phyloP scores from a whole-genome alignment of 306 rosid genomes.

The Arachis stenosperma region DNA sequence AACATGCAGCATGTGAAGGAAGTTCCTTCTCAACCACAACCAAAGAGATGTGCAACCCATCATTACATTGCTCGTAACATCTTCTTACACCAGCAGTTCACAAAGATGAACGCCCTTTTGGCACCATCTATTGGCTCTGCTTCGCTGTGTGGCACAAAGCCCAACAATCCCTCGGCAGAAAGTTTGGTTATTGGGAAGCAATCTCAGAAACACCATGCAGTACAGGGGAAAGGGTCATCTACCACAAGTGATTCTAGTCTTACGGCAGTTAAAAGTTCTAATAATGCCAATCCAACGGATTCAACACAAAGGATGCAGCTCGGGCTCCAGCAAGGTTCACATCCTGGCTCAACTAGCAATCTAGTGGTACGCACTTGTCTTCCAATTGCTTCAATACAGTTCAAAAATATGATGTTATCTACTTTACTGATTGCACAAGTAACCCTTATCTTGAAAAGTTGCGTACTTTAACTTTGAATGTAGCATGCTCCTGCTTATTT shows the following conservation, averaged over 20 bases:
- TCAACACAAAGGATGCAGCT: conserved; percentile 50
- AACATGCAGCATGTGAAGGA: conserved; percentile 53
- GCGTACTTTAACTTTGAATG: conserved; percentile 42
- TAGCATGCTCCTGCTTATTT: conserved; percentile 55
- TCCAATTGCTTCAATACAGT: conserved; percentile 28
- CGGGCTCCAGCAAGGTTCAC: conserved; percentile 50
- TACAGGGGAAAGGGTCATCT: conserved; percentile 41
- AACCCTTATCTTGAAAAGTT: conserved; percentile 17
- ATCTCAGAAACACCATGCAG: conserved; percentile 40
- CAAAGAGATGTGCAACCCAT: conserved; percentile 71
- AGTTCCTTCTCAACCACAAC: conserved; percentile 46
- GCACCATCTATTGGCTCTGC: conserved; percentile 46
- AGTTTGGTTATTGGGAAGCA: conserved; percentile 40
- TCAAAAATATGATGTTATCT: conserved; percentile 17
- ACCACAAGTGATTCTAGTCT: conserved; percentile 35
- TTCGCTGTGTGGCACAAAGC: conserved; percentile 49
- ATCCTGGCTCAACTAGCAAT: conserved; percentile 40
- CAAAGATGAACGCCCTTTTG: conserved; percentile 42
- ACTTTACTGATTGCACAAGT: conserved; percentile 13
- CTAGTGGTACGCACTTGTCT: conserved; percentile 55
- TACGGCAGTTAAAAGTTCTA: conserved; percentile 39
- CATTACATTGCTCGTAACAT: conserved; percentile 69
- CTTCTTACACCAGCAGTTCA: conserved; percentile 55
- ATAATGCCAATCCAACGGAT: conserved; percentile 41
- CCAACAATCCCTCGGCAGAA: conserved; percentile 45